Evolutionary conservation across 2,329 filamentous ascomycete species (phyloP), one percentile per base, ranked within the genome.

Genomic region (Aspergillus pseudonomiae): DNA sequence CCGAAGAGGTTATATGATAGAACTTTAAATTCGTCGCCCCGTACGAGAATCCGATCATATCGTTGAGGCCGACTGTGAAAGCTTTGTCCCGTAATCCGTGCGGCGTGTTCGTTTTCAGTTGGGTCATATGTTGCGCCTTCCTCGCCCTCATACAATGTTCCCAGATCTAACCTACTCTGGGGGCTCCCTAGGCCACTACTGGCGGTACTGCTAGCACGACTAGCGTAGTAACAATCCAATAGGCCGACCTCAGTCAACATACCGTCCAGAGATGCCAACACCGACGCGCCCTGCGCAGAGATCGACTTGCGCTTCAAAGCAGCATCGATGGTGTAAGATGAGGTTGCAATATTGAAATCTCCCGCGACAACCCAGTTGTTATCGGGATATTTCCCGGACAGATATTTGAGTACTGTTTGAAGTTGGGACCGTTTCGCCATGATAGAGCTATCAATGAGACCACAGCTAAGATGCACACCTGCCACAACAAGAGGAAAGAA

Each of bases 321-420:
- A 12, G 32, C 28, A 21, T 56, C 61, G 50, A 63, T 28, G 3
- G 61, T 63, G 24, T 59, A 63, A n/a, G 61, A 63, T 2, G 61
- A 63, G 1, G 61, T 63, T 0, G 61, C 26, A 50, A 63, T 63
- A 34, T 63, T 63, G 21, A 63, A 63, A 48, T 63, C 61, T 6
- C 61, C 61, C 14, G 61, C 61, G 1, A 63, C 56, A 1, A 63
- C 16, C 61, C 61, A 63, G 30, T 59, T 48, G 43, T 36, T 59
- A 3, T 41, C 11, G 16, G 50, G 14, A 6, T 59, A 48, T 6
- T 57, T 36, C 3, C 21, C 46, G 6, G 36, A 55, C 2, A 63
- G 57, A 56, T 63, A 45, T 0, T 26, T 46, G 12, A 63, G 34
- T 7, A 63, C 46, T 1, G 41, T 28, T 41, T 63, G 61, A 1